These are phyloP conservation scores for Danielia reshetovae DNA, from an alignment of 805 yeast species.

Conservation along the genomic window DNA sequence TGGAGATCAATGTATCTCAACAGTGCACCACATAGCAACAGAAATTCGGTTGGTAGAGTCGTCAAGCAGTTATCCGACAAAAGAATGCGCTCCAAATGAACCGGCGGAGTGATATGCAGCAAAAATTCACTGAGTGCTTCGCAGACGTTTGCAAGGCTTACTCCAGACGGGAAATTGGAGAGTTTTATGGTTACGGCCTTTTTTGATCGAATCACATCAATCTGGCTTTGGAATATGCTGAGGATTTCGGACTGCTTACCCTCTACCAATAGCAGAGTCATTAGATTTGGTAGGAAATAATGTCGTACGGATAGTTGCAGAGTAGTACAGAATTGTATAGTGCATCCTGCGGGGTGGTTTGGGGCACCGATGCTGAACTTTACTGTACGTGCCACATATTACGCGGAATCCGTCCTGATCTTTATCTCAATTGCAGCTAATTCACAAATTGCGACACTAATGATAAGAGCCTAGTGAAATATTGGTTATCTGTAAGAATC, in stretches of 20 bases:
- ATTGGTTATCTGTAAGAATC: too few species aligned
- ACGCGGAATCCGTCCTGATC: too few species aligned
- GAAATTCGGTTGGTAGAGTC: conserved; percentile 11
- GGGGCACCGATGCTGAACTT: too few species aligned
- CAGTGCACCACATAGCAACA: conserved; percentile 7
- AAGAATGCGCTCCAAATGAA: conserved; percentile 10
- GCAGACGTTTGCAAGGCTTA: conserved; percentile 8
- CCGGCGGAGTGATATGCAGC: conserved; percentile 5
- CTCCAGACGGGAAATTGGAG: conserved; percentile 9
- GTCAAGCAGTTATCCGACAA: conserved; percentile 7
- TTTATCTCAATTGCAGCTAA: too few species aligned
- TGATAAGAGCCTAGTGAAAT: too few species aligned
- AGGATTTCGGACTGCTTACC: conserved; percentile 3
- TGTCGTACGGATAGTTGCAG: too few species aligned
- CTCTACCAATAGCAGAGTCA: conserved; percentile 1
- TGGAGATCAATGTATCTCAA: conserved; percentile 60
- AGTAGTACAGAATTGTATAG: too few species aligned
- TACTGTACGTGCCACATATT: too few species aligned
- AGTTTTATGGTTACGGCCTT: conserved; percentile 12
- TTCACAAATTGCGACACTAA: too few species aligned
- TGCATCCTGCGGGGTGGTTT: too few species aligned
- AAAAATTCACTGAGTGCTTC: conserved; percentile 10
- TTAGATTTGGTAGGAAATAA: too few species aligned
- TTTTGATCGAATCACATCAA: conserved; percentile 9
- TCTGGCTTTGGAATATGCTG: conserved; percentile 6